Percentiles rank a stretch among this genome's conserved stretches.
phyloP scores from a whole-genome alignment of 2,329 filamentous ascomycete species.

The Fusarium abutilonis region DNA sequence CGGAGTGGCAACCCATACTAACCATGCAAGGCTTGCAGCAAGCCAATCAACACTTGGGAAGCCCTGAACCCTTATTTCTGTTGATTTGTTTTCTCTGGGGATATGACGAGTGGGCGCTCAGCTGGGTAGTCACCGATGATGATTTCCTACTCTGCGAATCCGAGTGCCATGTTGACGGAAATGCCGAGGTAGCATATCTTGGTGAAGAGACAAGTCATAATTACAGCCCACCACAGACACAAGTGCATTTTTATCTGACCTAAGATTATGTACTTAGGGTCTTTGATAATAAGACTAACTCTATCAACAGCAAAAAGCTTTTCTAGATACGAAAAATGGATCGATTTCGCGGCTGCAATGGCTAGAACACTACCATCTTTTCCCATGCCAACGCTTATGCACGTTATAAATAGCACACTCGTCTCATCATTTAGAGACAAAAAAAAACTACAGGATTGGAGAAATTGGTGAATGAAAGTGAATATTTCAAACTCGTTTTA shows the following conservation, averaged over 20 bases:
- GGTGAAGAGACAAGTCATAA: neutral
- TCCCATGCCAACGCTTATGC: too few species aligned
- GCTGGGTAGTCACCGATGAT: constrained; percentile 3
- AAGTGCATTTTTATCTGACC: neutral
- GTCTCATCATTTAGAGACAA: too few species aligned
- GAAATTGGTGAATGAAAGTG: too few species aligned
- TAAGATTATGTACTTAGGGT: neutral
- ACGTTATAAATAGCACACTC: too few species aligned
- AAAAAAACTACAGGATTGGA: too few species aligned
- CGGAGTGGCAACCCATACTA: constrained; percentile 4
- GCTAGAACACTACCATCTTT: too few species aligned
- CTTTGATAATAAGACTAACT: neutral
- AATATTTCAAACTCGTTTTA: neutral
- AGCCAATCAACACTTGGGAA: constrained; percentile 14
- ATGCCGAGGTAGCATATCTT: constrained; percentile 9
- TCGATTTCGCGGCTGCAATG: neutral
- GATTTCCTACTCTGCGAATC: neutral
- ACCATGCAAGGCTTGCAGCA: neutral
- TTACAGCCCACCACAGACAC: neutral
- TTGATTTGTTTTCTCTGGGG: neutral
- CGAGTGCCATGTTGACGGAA: neutral
- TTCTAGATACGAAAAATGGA: too few species aligned
- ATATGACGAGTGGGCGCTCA: neutral
- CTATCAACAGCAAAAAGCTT: neutral
- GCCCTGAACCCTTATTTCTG: constrained; percentile 10